Conservation (phyloP, 176 grass and related monocot species). For the Eleusine coracana region DNA sequence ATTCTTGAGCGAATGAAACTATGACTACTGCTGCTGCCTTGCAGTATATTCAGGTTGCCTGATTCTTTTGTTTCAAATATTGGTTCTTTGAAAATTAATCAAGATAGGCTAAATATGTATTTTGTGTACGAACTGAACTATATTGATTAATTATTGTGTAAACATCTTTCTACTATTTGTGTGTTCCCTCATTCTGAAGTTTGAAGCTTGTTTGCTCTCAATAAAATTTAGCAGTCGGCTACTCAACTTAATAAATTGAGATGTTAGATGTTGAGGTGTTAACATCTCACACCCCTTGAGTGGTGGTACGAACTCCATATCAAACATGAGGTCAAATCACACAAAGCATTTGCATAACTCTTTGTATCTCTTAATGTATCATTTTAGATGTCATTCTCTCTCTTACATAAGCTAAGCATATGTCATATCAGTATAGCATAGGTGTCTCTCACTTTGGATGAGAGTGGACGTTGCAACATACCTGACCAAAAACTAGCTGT, state of each 20-base stretch:
- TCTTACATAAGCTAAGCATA: conserved; percentile 1
- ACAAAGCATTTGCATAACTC: not conserved
- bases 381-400: not conserved
- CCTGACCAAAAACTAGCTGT: conserved; percentile 39
- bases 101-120: not conserved
- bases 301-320: not conserved
- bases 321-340: not conserved
- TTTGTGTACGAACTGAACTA: not conserved
- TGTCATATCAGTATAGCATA: conserved; percentile 6
- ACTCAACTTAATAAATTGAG: not conserved
- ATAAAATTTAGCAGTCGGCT: not conserved
- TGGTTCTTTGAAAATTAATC: not conserved
- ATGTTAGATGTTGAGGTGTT: not conserved
- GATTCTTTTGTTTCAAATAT: not conserved
- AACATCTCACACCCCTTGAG: not conserved
- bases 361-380: not conserved
- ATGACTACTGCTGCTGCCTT: not conserved
- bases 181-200: not conserved
- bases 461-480: conserved; percentile 40
- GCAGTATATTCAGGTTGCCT: not conserved
- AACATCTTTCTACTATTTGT: not conserved
- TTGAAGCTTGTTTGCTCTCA: not conserved
- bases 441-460: not conserved
- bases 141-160: not conserved
- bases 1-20: not conserved